Conservation (phyloP, 2,329 filamentous ascomycete species). For the Talaromyces sp. region DNA sequence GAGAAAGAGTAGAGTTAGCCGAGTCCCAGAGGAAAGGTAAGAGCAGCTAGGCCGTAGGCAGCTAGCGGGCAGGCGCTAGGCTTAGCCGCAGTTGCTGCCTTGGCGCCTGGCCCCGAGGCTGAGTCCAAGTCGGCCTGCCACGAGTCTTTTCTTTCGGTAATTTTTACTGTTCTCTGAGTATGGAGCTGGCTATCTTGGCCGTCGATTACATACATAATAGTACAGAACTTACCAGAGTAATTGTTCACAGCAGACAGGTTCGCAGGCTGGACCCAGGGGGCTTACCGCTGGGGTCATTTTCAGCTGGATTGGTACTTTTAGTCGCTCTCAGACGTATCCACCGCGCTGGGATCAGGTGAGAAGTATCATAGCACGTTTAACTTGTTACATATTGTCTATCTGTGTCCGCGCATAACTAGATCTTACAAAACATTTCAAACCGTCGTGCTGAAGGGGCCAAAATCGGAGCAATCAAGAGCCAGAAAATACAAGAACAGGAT, state of each 20-base stretch:
- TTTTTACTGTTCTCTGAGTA: background rate
- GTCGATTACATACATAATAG: background rate
- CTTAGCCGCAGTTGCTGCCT: conserved; percentile 8
- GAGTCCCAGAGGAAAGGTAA: background rate
- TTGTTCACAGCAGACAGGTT: background rate
- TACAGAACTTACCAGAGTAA: too few relatives aligned
- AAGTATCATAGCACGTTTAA: background rate
- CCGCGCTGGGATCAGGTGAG: conserved; percentile 2
- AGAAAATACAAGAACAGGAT: background rate
- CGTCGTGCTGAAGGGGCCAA: background rate
- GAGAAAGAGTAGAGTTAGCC: background rate
- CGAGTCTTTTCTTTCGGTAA: background rate
- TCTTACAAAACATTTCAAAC: conserved; percentile 13
- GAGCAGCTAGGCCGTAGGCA: background rate
- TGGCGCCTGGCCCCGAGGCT: conserved; percentile 10
- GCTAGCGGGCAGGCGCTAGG: background rate
- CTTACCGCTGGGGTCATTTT: conserved; percentile 6
- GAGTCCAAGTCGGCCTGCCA: background rate
- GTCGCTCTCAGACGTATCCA: conserved; percentile 1
- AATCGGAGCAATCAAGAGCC: background rate
- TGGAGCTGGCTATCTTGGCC: too few relatives aligned
- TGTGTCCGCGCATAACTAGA: background rate
- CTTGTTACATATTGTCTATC: background rate
- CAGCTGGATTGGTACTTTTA: conserved; percentile 4
- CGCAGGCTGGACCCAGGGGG: background rate